phyloP scores from a whole-genome alignment of 495 filamentous ascomycete species.

The Aspergillus leporis region DNA sequence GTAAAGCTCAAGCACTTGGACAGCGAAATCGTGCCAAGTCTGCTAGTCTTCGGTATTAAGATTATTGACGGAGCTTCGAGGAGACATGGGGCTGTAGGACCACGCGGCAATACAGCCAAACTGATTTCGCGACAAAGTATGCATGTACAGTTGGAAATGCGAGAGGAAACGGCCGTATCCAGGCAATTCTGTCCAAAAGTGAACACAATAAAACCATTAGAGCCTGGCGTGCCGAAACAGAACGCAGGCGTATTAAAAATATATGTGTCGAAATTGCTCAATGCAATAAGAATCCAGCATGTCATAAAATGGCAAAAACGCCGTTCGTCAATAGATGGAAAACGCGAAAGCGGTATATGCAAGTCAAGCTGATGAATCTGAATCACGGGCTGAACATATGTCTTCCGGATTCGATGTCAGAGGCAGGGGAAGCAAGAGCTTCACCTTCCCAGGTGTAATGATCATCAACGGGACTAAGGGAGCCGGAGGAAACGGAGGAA shows the following conservation, averaged over 20 bases:
- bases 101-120: conserved; percentile 11
- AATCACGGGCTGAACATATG: conserved; percentile 29
- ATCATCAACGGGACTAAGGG: conserved; percentile 62
- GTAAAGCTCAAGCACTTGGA: conserved; percentile 2
- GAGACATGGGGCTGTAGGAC: conserved; percentile 6
- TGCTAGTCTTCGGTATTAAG: conserved; percentile 39
- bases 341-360: conserved; percentile 33
- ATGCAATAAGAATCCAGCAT: conserved; percentile 47
- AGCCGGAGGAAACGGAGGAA: conserved; percentile 65
- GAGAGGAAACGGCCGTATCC: conserved; percentile 3
- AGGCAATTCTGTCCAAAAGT: conserved; percentile 10
- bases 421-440: conserved; percentile 51
- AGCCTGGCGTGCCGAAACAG: conserved; percentile 19
- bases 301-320: conserved; percentile 43
- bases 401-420: conserved; percentile 52
- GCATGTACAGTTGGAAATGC: conserved; percentile 32
- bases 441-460: conserved; percentile 64
- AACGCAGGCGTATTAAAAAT: conserved; percentile 36
- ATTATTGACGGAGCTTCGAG: conserved; percentile 44
- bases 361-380: conserved; percentile 17
- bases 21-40: conserved; percentile 4
- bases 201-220: conserved; percentile 18
- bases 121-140: conserved; percentile 19
- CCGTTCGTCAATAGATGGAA: conserved; percentile 39
- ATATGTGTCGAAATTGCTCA: conserved; percentile 47